A percentile compares a stretch with the other conserved stretches of the same genome.
phyloP scores from a whole-genome alignment of 305 asterid species.

The Fraxinus platypoda region DNA sequence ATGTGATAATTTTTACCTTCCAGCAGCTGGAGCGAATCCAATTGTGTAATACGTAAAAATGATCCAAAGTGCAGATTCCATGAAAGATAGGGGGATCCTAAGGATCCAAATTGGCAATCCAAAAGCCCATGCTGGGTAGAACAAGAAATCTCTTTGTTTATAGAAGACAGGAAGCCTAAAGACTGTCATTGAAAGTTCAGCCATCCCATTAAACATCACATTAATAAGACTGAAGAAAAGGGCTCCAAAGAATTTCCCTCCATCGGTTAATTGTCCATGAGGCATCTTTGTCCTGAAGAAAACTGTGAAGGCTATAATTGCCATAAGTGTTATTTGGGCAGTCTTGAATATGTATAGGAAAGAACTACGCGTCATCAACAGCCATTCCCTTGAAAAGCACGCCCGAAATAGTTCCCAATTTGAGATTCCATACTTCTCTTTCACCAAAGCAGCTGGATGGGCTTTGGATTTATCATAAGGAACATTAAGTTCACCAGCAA shows the following conservation, averaged over 20 bases:
- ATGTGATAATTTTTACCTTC: conserved; percentile 31
- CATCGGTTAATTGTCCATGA: conserved; percentile 35
- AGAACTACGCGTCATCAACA: conserved; percentile 49
- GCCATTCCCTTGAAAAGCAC: conserved; percentile 49
- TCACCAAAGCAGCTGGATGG: not conserved
- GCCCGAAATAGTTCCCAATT: conserved; percentile 39
- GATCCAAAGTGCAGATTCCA: conserved; percentile 45
- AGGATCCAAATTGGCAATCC: conserved; percentile 48
- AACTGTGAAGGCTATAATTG: conserved; percentile 40
- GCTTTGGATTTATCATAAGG: not conserved
- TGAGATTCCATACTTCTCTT: not conserved
- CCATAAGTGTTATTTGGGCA: conserved; percentile 39
- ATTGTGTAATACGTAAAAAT: conserved; percentile 49
- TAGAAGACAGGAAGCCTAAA: conserved; percentile 46
- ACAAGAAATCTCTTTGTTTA: conserved; percentile 50
- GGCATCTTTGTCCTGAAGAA: conserved; percentile 52
- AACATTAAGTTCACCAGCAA: conserved; percentile 32
- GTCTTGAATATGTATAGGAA: conserved; percentile 48
- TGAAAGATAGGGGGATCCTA: conserved; percentile 36
- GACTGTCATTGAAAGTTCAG: conserved; percentile 50
- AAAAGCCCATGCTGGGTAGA: conserved; percentile 63
- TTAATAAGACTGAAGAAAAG: conserved; percentile 42
- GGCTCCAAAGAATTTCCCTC: conserved; percentile 45
- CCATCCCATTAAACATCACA: conserved; percentile 56
- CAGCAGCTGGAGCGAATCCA: conserved; percentile 53